phyloP scores from a whole-genome alignment of 2,329 filamentous ascomycete genomes.

The Phaeosphaeria sp. region DNA sequence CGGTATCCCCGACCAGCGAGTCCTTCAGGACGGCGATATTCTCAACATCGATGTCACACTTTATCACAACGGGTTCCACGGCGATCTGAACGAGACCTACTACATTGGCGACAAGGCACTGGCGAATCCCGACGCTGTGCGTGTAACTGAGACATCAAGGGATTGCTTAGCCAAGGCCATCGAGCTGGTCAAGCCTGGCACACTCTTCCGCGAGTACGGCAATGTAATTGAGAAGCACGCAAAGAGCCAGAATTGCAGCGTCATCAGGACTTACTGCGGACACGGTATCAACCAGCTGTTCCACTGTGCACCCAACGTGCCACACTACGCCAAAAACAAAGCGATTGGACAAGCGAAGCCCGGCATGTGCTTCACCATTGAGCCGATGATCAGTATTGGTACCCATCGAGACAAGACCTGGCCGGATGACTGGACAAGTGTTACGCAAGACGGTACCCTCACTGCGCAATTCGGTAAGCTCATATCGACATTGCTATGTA shows the following conservation, averaged over 20 bases:
- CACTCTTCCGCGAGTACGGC: slow-evolving; percentile 89
- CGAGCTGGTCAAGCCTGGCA: slow-evolving; percentile 89
- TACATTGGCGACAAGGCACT: slow-evolving; percentile 91
- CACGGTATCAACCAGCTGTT: slow-evolving; percentile 95
- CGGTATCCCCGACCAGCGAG: slow-evolving; percentile 91
- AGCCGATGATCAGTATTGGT: slow-evolving; percentile 96
- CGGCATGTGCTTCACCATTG: slow-evolving; percentile 98
- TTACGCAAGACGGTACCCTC: slow-evolving; percentile 84
- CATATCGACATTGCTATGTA: not conserved
- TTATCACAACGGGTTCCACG: slow-evolving; percentile 94
- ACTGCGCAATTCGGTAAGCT: slow-evolving; percentile 88
- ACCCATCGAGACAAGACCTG: slow-evolving; percentile 93
- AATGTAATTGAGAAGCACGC: slow-evolving; percentile 96
- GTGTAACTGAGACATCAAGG: slow-evolving; percentile 87
- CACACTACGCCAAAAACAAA: slow-evolving; percentile 99
- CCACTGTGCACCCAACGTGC: slow-evolving; percentile 91
- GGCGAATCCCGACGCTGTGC: slow-evolving; percentile 83
- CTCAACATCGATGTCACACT: slow-evolving; percentile 95
- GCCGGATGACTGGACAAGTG: slow-evolving; percentile 99
- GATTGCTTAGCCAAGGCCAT: slow-evolving; percentile 93
- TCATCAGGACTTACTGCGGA: slow-evolving; percentile 94
- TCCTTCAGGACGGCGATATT: slow-evolving; percentile 90
- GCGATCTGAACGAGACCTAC: slow-evolving; percentile 97
- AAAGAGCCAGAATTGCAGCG: slow-evolving; percentile 82
- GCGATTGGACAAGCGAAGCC: slow-evolving; percentile 91